Evolutionary conservation across 192 early-diverging fungal species (phyloP).

Genomic region (Backusella circina): DNA sequence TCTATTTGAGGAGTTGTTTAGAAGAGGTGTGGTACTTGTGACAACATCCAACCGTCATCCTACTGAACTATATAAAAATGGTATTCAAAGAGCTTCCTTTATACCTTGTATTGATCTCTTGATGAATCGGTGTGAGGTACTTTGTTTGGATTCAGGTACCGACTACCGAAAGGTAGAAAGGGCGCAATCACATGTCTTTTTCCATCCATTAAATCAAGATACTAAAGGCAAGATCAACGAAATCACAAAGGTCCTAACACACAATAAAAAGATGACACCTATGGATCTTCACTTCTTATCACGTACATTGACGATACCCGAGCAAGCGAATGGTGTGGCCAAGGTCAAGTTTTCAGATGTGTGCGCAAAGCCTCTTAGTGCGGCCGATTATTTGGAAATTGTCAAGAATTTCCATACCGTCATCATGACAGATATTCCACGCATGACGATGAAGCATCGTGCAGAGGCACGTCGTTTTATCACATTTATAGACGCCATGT

Average conservation of each 20-base stretch:
- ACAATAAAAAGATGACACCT: slow-evolving; percentile 34
- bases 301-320: slow-evolving; percentile 64
- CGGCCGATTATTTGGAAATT: slow-evolving; percentile 90
- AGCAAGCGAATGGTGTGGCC: slow-evolving; percentile 64
- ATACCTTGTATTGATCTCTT: slow-evolving; percentile 88
- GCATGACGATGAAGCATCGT: slow-evolving; percentile 64
- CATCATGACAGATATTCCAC: slow-evolving; percentile 75
- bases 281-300: slow-evolving; percentile 69
- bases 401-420: slow-evolving; percentile 71
- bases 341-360: slow-evolving; percentile 75
- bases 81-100: slow-evolving; percentile 91
- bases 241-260: slow-evolving; percentile 33
- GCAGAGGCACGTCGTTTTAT: slow-evolving; percentile 93
- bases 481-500: slow-evolving; percentile 90
- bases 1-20: slow-evolving; percentile 79
- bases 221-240: slow-evolving; percentile 46
- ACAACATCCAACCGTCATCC: slow-evolving; percentile 94
- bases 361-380: slow-evolving; percentile 69
- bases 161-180: slow-evolving; percentile 80
- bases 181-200: slow-evolving; percentile 63
- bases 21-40: slow-evolving; percentile 82
- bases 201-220: slow-evolving; percentile 57
- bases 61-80: slow-evolving; percentile 92
- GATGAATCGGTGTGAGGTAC: slow-evolving; percentile 75
- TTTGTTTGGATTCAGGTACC: slow-evolving; percentile 83